phyloP scores from a whole-genome alignment of 352 stramenopile species.

The Globisporangium canariense region DNA sequence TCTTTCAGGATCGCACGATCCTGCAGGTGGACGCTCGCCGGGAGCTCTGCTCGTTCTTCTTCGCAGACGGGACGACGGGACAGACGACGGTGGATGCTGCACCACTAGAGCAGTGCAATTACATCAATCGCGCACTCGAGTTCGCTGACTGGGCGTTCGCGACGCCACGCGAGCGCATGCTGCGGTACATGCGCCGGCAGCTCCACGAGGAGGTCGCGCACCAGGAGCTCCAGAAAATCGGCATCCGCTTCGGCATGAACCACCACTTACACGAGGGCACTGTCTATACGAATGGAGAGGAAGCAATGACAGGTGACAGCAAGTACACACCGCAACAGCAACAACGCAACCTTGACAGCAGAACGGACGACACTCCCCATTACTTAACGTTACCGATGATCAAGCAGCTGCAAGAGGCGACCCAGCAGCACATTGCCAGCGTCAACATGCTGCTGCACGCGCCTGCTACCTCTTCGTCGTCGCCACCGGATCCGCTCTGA shows the following conservation, averaged over 20 bases:
- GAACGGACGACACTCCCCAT: constrained; percentile 14
- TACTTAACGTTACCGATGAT: constrained; percentile 31
- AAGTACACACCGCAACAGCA: not conserved
- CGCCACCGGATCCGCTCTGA: constrained; percentile 9
- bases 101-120: constrained; percentile 33
- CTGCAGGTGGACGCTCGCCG: constrained; percentile 39
- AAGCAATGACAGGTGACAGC: not conserved
- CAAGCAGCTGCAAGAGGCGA: constrained; percentile 42
- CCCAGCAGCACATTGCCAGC: constrained; percentile 45
- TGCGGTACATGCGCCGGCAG: constrained; percentile 31
- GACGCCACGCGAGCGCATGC: constrained; percentile 47
- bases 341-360: not conserved
- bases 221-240: constrained; percentile 43
- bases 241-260: constrained; percentile 41
- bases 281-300: not conserved
- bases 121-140: constrained; percentile 51
- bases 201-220: constrained; percentile 25
- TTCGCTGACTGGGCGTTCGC: constrained; percentile 69
- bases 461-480: not conserved
- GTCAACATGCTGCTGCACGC: constrained; percentile 34
- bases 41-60: constrained; percentile 48
- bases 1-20: constrained; percentile 73
- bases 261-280: not conserved
- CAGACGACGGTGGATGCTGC: constrained; percentile 40
- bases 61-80: constrained; percentile 35